Percentiles rank a stretch among this genome's conserved stretches.
These are phyloP conservation scores for Conringia planisiliqua DNA, from an alignment of 345 rosid species.

Conservation along the genomic window DNA sequence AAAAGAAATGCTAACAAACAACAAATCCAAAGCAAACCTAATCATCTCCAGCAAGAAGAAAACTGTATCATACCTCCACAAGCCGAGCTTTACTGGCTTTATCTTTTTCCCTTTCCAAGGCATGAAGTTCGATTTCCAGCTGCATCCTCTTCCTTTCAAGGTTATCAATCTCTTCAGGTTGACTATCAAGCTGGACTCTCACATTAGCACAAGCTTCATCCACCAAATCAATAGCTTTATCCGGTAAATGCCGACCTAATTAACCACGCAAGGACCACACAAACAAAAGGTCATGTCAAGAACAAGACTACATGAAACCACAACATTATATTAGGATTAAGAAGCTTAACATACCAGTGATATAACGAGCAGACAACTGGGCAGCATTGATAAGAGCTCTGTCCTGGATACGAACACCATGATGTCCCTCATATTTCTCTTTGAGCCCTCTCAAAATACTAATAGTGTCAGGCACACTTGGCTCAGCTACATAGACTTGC, in stretches of 20 bases:
- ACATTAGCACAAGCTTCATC: conserved; percentile 97
- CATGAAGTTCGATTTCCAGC: conserved; percentile 84
- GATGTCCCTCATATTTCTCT: conserved; percentile 92
- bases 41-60: too few relatives aligned
- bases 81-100: conserved; percentile 88
- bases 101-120: conserved; percentile 88
- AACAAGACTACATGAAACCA: neutral
- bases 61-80: conserved; percentile 55
- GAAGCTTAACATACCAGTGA: conserved; percentile 55
- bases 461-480: conserved; percentile 75
- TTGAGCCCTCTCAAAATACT: conserved; percentile 91
- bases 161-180: conserved; percentile 91
- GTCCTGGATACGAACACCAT: conserved; percentile 87
- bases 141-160: conserved; percentile 88
- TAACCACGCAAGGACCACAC: neutral
- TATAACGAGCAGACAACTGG: conserved; percentile 84
- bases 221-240: conserved; percentile 89
- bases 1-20: neutral
- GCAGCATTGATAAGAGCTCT: conserved; percentile 85
- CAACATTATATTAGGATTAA: neutral
- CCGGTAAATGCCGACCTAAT: conserved; percentile 84
- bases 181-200: conserved; percentile 94
- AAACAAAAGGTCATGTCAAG: neutral
- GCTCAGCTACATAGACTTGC: conserved; percentile 89
- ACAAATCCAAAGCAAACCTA: neutral